Conservation (phyloP, 2,329 filamentous ascomycete species). For the Aspergillus aculeatinus region DNA sequence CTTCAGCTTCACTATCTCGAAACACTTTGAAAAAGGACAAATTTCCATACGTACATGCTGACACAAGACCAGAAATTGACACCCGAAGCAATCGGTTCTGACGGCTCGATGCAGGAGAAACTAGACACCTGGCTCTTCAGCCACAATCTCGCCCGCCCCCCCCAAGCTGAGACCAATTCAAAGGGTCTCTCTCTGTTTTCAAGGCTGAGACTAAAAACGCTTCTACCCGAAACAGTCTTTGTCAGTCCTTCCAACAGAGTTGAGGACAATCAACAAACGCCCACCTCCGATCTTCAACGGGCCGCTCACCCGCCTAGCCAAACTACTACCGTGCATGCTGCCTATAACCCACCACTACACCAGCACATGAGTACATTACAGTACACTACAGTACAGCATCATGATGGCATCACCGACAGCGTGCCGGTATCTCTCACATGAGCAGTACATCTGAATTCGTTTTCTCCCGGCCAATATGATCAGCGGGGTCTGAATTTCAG, state of each 20-base stretch:
- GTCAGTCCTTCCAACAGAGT: background rate
- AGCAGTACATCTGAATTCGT: background rate
- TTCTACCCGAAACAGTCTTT: background rate
- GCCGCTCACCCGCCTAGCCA: background rate
- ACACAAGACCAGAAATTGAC: background rate
- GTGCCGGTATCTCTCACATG: background rate
- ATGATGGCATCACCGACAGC: background rate
- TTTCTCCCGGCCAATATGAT: background rate
- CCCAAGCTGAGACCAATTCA: background rate
- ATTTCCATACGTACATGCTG: background rate
- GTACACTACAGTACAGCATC: background rate
- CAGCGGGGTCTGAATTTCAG: background rate
- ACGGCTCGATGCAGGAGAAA: background rate
- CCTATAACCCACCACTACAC: background rate
- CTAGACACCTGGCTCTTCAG: constrained; percentile 7
- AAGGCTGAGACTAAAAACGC: background rate
- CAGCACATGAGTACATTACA: background rate
- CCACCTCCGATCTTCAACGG: background rate
- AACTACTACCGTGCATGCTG: background rate
- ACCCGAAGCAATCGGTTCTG: background rate
- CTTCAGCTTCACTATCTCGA: background rate
- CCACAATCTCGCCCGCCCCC: background rate
- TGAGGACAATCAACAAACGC: background rate
- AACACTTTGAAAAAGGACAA: background rate
- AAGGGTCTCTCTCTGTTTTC: background rate